These are phyloP conservation scores for Cyclotella cryptica DNA, from an alignment of 108 stramenopile genomes.

Conservation along the genomic window DNA sequence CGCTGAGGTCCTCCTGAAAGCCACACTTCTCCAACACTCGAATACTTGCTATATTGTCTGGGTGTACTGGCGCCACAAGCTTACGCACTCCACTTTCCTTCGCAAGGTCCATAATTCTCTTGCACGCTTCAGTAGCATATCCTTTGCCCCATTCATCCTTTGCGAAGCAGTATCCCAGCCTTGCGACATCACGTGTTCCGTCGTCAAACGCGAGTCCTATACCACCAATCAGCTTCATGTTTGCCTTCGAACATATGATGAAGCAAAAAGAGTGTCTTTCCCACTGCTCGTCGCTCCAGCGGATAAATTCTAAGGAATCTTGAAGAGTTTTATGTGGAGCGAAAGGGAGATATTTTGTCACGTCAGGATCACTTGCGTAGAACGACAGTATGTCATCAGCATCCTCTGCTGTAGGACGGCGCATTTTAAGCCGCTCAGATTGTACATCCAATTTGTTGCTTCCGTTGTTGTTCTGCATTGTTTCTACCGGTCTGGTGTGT, in stretches of 20 bases:
- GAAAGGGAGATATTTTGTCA: slow-evolving; percentile 19
- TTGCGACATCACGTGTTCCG: background rate
- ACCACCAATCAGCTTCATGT: slow-evolving; percentile 13
- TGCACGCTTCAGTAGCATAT: slow-evolving; percentile 19
- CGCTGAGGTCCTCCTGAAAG: slow-evolving; percentile 15
- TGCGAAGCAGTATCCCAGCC: slow-evolving; percentile 6
- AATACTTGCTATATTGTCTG: slow-evolving; percentile 10
- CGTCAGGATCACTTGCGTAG: slow-evolving; percentile 8
- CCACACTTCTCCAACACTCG: slow-evolving; percentile 28
- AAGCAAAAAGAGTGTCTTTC: background rate
- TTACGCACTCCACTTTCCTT: slow-evolving; percentile 14
- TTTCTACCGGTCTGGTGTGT: background rate
- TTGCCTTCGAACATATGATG: background rate
- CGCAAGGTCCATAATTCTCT: slow-evolving; percentile 19
- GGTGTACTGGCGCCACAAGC: slow-evolving; percentile 15
- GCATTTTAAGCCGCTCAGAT: background rate
- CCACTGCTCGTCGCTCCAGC: slow-evolving; percentile 18
- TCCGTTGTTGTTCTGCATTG: slow-evolving; percentile 3
- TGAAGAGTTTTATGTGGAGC: slow-evolving; percentile 14
- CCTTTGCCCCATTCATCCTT: slow-evolving; percentile 7
- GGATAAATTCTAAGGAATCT: slow-evolving; percentile 11
- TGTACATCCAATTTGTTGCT: background rate
- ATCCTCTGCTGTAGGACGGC: slow-evolving; percentile 18
- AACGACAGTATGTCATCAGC: slow-evolving; percentile 9
- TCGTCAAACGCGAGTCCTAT: background rate